phyloP scores from a whole-genome alignment of 148 eudicot genomes.

The Persicaria tinctoria region DNA sequence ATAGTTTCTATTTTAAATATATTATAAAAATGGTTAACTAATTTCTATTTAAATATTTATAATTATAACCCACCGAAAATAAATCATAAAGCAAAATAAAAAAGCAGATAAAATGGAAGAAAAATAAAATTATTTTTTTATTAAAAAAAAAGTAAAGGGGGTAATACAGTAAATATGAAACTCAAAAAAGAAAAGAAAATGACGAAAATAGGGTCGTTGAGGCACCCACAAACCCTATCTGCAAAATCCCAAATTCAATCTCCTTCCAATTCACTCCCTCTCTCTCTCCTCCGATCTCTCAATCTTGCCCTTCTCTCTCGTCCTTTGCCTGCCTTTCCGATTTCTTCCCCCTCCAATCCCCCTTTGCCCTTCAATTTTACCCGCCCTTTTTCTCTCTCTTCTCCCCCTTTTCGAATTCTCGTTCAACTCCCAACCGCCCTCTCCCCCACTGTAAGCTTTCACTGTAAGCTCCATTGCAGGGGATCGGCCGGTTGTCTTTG shows the following conservation, averaged over 20 bases:
- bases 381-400: constrained; percentile 12
- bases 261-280: constrained; percentile 16
- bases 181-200: neutral
- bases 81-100: neutral
- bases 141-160: constrained; percentile 15
- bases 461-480: neutral
- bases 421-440: neutral
- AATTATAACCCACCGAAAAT: neutral
- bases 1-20: no score
- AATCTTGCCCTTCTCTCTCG: constrained; percentile 5
- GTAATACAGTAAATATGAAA: constrained; percentile 32
- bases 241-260: constrained; percentile 38
- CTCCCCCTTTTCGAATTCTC: constrained; percentile 3
- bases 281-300: constrained; percentile 8
- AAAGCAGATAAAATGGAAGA: neutral
- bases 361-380: neutral
- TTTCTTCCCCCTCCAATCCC: neutral
- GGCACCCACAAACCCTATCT: constrained; percentile 23
- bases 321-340: neutral
- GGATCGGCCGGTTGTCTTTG: neutral
- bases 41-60: no score
- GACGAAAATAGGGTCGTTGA: constrained; percentile 29
- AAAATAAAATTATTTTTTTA: neutral
- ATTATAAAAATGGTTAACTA: no score
- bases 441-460: neutral